Evolutionary conservation across 306 rosid species (phyloP).

Genomic region (Inga laurina): DNA sequence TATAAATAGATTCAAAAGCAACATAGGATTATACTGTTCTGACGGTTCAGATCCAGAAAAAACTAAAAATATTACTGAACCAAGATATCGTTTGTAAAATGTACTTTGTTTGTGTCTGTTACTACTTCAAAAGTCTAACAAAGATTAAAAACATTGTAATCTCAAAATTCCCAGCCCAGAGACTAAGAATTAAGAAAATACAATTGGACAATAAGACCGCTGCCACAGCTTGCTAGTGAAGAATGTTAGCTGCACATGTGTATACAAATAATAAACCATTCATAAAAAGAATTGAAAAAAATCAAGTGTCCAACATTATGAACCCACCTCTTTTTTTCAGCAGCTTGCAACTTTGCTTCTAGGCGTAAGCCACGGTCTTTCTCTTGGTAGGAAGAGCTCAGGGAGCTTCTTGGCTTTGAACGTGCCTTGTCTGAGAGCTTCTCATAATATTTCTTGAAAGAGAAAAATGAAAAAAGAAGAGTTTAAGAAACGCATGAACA

Average conservation of each 20-base stretch:
- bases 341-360: constrained; percentile 92
- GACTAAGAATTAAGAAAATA: neutral
- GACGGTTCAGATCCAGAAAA: neutral
- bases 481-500: neutral
- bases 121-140: neutral
- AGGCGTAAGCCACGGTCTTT: constrained; percentile 86
- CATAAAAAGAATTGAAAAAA: neutral
- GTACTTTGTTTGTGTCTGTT: neutral
- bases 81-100: neutral
- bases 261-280: neutral
- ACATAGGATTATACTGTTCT: neutral
- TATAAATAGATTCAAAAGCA: neutral
- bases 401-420: constrained; percentile 77
- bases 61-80: neutral
- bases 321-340: constrained; percentile 83
- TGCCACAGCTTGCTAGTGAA: neutral
- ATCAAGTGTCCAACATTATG: neutral
- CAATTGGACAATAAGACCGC: constrained; percentile 13
- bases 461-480: neutral
- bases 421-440: constrained; percentile 87
- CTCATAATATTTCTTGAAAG: constrained; percentile 71
- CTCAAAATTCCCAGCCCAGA: neutral
- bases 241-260: neutral
- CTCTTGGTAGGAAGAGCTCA: constrained; percentile 64
- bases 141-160: neutral